Evolutionary conservation across 2,329 filamentous ascomycete genomes (phyloP), one percentile per base, ranked within the genome.

Genomic region (Alternaria sp.): DNA sequence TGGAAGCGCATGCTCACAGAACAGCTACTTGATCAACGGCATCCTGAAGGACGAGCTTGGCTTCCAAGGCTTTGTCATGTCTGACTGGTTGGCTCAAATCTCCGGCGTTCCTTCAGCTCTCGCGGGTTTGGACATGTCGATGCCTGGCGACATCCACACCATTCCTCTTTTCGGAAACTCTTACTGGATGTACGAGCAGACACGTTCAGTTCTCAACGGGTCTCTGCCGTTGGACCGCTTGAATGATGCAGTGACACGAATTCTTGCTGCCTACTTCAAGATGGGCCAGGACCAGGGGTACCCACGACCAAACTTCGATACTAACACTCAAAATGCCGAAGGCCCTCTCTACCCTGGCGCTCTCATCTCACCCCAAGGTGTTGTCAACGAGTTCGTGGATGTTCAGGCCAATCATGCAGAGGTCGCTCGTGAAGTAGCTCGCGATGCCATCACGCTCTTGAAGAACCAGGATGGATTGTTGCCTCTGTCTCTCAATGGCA

Each of bases 11-110:
- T 92, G 90, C 71, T 73, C 84, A 68, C 87, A 90, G 57, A 93
- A 96, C 76, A 90, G 89, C 66, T 92, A 94, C 73, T 80, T 95
- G 3, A 84, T 96, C 63, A 96, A 95, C 70, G 89, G 89, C 0
- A 84, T 96, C n/a, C 80, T 96, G 47, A 96, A 96, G 72, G 91
- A 94, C 60, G 92, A 96, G 75, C 83, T 95, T 5, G 92, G 92
- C 8, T 96, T 96, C 72, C 91, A 95, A 75, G 93, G 58, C 24
- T 61, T 61, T 9, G 54, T 61, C n/a, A 91, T 95, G 85, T 90
- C 88, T 1, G 94, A 97, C 75, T 96, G 93, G 93, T 83, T 95
- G 3, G 91, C 91, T 0, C 93, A 96, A 73, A 88, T 92, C 63
- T 90, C 90, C 8, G 94, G 94, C 6, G 92, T 97, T 1, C 86